Evolutionary conservation across 768 basidiomycete genomes (phyloP), one percentile per base, ranked within the genome.

Genomic region (Boletus vermiculosoides): DNA sequence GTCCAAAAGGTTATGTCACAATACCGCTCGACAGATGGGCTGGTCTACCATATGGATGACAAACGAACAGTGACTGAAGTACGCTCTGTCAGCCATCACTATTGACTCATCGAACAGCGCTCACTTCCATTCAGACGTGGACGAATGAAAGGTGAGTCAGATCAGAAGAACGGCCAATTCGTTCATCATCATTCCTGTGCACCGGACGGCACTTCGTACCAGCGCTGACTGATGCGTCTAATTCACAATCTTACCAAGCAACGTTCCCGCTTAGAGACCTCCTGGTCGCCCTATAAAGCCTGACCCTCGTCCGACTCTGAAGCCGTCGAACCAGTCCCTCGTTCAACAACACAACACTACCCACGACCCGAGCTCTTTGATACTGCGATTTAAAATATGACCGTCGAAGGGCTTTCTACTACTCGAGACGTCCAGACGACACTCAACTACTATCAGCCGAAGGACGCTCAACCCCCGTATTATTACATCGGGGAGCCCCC

Each of bases 371-470:
- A 30, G 28, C 3, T 22, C n/a, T 6, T 44, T 28, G 13, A 25
- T 31, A 41, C 13, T 9, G 34, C 47, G 44, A 39, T 41, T 46
- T 12, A 2, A 37, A 64, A 46, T 54, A 64, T 70, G 39, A 66
- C 68, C 5, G 63, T 56, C 3, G 51, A 66, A 31, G 55, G n/a
- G n/a, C n/a, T 64, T 1, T 63, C 68, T 31, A 36, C 63, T 34
- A 66, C 72, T 20, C 72, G 63, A 50, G 70, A 75, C 62, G 68
- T 75, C 13, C 65, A 60, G 28, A 74, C 74, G 39, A 69, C 64
- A 10, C 64, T 76, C 55, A 75, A 76, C 63, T 76, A 75, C 59
- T 74, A 67, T 60, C 54, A 39, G 0, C 67, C 71, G 1, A 52
- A 46, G 16, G 58, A 63, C 13, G 60, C 56, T 44, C 68, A 74